Conservation (phyloP, 2,329 filamentous ascomycete species). For the Gaeumannomyces sp. region DNA sequence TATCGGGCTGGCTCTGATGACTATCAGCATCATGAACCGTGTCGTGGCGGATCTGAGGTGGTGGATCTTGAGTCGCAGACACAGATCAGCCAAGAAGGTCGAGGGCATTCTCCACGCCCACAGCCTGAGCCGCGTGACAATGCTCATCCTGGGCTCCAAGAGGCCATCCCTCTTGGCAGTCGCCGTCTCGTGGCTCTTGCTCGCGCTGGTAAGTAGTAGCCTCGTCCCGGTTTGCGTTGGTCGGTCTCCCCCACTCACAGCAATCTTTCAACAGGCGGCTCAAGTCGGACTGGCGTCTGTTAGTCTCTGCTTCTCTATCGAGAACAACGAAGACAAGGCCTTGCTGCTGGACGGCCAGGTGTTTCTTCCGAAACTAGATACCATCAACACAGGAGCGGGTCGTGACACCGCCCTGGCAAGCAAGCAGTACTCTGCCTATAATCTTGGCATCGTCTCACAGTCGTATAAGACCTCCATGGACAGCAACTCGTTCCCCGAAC, state of each 20-base stretch:
- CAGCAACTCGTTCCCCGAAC: conserved; percentile 18
- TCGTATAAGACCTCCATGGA: conserved; percentile 19
- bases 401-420: neutral
- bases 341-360: conserved; percentile 28
- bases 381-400: conserved; percentile 15
- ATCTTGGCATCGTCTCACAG: conserved; percentile 23
- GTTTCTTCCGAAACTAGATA: conserved; percentile 29
- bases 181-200: neutral
- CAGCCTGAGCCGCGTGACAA: conserved; percentile 6
- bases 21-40: conserved; percentile 35
- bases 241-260: neutral
- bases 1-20: conserved; percentile 35
- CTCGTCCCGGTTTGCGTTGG: neutral
- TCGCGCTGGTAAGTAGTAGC: conserved; percentile 1
- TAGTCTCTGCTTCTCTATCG: conserved; percentile 35
- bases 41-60: conserved; percentile 39
- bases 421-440: conserved; percentile 21
- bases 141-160: conserved; percentile 6
- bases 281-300: conserved; percentile 24
- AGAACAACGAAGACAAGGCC: conserved; percentile 27
- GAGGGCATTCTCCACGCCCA: conserved; percentile 6
- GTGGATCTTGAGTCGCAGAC: conserved; percentile 34
- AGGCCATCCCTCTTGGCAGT: neutral
- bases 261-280: neutral
- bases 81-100: conserved; percentile 33